Evolutionary conservation across 495 filamentous ascomycete species (phyloP).

Genomic region (Aspergillus panamensis): DNA sequence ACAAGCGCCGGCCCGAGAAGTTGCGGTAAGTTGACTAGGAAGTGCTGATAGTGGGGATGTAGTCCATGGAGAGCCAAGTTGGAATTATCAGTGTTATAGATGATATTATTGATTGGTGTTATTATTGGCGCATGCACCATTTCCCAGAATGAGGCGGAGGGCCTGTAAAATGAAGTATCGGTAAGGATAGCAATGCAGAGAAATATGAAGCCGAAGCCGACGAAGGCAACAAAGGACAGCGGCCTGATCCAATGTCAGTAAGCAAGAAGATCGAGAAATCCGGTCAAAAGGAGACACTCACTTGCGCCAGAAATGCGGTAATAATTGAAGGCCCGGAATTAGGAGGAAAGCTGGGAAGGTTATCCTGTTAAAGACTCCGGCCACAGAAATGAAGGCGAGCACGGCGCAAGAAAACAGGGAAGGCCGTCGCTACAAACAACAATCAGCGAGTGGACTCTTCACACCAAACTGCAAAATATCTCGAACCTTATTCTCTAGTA

Average conservation of each 20-base stretch:
- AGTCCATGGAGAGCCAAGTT: conserved; percentile 89
- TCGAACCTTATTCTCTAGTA: conserved; percentile 68
- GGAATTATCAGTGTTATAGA: conserved; percentile 71
- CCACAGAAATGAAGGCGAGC: conserved; percentile 74
- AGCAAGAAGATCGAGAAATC: neutral
- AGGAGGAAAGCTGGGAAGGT: conserved; percentile 92
- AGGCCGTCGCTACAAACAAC: conserved; percentile 57
- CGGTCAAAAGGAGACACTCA: conserved; percentile 36
- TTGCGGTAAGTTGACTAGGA: conserved; percentile 79
- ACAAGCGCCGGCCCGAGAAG: conserved; percentile 84
- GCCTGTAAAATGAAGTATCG: conserved; percentile 80
- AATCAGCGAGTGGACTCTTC: conserved; percentile 19
- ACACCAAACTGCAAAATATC: conserved; percentile 1
- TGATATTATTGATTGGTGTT: conserved; percentile 86
- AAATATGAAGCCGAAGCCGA: conserved; percentile 58
- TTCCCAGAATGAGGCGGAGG: conserved; percentile 50
- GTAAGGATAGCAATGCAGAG: conserved; percentile 67
- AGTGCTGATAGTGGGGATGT: conserved; percentile 88
- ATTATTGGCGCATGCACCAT: conserved; percentile 62
- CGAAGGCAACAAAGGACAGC: conserved; percentile 59
- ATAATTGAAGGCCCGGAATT: conserved; percentile 71
- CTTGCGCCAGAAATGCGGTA: conserved; percentile 83
- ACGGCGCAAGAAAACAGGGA: conserved; percentile 70
- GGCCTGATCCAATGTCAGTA: conserved; percentile 51
- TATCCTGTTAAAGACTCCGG: conserved; percentile 91